Evolutionary conservation across 768 basidiomycete species (phyloP).

Genomic region (Clathrus columnatus): DNA sequence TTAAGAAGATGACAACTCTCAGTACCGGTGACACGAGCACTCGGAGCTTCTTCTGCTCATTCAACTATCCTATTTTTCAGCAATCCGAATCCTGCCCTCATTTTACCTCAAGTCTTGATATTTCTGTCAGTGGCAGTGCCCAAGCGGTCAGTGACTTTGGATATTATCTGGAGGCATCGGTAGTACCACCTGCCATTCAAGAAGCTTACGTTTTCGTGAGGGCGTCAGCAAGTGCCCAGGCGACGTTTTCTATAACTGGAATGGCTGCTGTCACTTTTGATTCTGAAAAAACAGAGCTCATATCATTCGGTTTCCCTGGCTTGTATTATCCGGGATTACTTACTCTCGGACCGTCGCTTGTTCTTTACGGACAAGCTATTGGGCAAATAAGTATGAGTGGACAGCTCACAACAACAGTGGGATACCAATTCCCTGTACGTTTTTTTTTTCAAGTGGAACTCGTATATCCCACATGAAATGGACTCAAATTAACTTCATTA

Average conservation of each 20-base stretch:
- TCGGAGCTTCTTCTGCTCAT: not conserved
- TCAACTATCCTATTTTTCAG: not conserved
- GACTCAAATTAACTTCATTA: too few relatives aligned
- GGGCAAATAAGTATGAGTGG: not conserved
- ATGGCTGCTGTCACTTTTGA: not conserved
- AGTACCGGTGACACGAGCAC: not conserved
- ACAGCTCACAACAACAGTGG: too few relatives aligned
- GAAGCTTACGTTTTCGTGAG: constrained; percentile 3
- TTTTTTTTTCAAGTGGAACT: too few relatives aligned
- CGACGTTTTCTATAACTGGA: constrained; percentile 5
- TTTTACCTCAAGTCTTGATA: not conserved
- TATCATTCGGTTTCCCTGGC: constrained; percentile 8
- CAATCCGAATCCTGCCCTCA: not conserved
- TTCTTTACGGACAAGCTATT: not conserved
- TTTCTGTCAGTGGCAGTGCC: not conserved
- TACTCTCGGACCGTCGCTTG: not conserved
- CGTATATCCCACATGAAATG: too few relatives aligned
- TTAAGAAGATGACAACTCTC: not conserved
- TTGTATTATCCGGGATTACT: not conserved
- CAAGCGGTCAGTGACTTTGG: constrained; percentile 2
- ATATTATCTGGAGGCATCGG: constrained; percentile 5
- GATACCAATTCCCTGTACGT: too few relatives aligned
- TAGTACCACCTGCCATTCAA: constrained; percentile 2
- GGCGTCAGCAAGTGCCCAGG: not conserved
- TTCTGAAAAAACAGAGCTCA: not conserved